phyloP scores from a whole-genome alignment of 352 stramenopile genomes.

The Pythium brachiatum region DNA sequence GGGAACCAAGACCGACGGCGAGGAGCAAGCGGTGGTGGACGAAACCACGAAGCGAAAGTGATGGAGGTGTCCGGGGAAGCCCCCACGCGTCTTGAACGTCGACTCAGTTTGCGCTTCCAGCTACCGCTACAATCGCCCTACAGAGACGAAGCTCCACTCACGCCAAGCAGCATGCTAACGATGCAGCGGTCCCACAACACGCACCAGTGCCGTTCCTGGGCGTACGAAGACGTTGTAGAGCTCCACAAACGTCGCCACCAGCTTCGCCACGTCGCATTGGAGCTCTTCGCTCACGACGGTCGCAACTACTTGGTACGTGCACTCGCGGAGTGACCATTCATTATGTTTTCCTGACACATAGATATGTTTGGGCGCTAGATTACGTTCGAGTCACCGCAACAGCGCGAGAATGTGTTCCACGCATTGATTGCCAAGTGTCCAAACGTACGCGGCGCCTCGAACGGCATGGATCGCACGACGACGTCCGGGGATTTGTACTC shows the following conservation, averaged over 20 bases:
- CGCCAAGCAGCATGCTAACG: slow-evolving; percentile 21
- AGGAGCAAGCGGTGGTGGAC: neutral
- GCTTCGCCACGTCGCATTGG: slow-evolving; percentile 66
- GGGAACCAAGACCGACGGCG: neutral
- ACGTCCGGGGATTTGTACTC: slow-evolving; percentile 56
- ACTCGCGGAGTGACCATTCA: neutral
- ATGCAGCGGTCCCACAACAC: slow-evolving; percentile 36
- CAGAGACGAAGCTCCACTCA: neutral
- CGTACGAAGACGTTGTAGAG: slow-evolving; percentile 70
- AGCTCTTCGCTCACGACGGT: slow-evolving; percentile 72
- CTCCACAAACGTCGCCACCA: slow-evolving; percentile 77
- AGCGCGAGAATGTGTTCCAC: slow-evolving; percentile 74
- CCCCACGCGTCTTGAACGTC: slow-evolving; percentile 51
- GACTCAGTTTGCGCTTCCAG: slow-evolving; percentile 43
- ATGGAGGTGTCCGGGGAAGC: slow-evolving; percentile 50
- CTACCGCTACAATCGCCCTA: slow-evolving; percentile 9
- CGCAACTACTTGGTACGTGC: slow-evolving; percentile 69
- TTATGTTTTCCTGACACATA: too few species aligned
- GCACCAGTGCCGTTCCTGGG: slow-evolving; percentile 72
- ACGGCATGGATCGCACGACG: slow-evolving; percentile 53
- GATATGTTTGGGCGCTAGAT: slow-evolving; percentile 37
- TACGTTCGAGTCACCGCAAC: slow-evolving; percentile 57
- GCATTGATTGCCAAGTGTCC: slow-evolving; percentile 67
- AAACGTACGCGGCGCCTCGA: slow-evolving; percentile 63
- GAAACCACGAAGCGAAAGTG: slow-evolving; percentile 23